phyloP scores from a whole-genome alignment of 305 asterid species.

The Solanum hybrid region DNA sequence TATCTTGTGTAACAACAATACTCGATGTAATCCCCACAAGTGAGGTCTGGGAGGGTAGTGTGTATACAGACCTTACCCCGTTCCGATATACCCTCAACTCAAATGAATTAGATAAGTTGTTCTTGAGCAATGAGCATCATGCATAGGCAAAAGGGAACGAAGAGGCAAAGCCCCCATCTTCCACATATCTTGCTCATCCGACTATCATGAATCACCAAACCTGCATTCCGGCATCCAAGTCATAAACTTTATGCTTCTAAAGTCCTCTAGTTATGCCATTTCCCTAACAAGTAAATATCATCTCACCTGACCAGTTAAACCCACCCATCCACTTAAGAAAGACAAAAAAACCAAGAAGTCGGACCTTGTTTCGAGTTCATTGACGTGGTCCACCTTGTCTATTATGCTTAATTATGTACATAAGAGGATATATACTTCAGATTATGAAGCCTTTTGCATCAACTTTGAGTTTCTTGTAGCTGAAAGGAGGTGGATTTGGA shows the following conservation, averaged over 20 bases:
- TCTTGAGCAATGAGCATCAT: background rate
- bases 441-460: background rate
- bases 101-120: background rate
- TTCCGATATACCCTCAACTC: background rate
- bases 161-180: constrained; percentile 1
- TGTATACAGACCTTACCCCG: no score
- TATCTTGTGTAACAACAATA: background rate
- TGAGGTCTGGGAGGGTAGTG: background rate
- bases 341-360: background rate
- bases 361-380: background rate
- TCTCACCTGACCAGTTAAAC: background rate
- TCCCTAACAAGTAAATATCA: background rate
- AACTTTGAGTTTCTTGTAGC: background rate
- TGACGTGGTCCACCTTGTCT: background rate
- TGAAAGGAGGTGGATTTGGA: background rate
- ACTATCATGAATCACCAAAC: background rate
- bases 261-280: background rate
- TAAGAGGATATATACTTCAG: background rate
- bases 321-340: background rate
- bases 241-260: background rate
- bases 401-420: background rate
- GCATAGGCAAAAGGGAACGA: background rate
- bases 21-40: background rate
- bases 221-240: background rate
- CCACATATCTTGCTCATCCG: background rate